Evolutionary conservation across 257 asterid genomes (phyloP).

Genomic region (Gentiana macrophylla): DNA sequence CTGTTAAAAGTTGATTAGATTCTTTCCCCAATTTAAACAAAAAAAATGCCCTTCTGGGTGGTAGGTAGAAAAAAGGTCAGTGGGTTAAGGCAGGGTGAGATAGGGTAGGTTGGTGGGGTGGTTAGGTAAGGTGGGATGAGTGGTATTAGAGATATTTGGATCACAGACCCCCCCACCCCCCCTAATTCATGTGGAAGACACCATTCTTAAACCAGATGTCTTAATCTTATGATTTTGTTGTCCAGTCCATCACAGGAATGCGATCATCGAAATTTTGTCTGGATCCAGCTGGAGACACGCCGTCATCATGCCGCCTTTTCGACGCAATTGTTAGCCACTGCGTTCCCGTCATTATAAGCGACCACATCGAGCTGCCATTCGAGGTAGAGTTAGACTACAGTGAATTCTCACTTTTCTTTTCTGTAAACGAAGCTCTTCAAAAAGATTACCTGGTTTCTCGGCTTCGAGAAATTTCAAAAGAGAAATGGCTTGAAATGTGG

Average conservation of each 20-base stretch:
- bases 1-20: too few species aligned
- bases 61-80: too few species aligned
- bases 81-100: too few species aligned
- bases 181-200: too few species aligned
- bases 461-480: constrained; percentile 47
- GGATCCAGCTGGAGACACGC: constrained; percentile 95
- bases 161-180: too few species aligned
- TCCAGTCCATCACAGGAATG: constrained; percentile 76
- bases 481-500: constrained; percentile 78
- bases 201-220: constrained; percentile 10
- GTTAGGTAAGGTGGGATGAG: too few species aligned
- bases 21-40: too few species aligned
- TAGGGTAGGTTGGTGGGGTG: too few species aligned
- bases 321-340: constrained; percentile 96
- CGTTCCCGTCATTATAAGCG: constrained; percentile 83
- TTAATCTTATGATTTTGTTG: constrained; percentile 4
- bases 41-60: too few species aligned
- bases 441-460: constrained; percentile 51
- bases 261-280: constrained; percentile 83
- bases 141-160: too few species aligned
- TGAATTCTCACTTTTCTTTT: constrained; percentile 76
- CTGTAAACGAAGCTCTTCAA: constrained; percentile 46
- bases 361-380: constrained; percentile 79
- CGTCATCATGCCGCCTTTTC: constrained; percentile 94
- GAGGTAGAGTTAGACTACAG: constrained; percentile 86